Percentiles rank a stretch among this genome's conserved stretches.
Conservation (phyloP, 768 basidiomycete genomes). For the Tephrocybe sp. region DNA sequence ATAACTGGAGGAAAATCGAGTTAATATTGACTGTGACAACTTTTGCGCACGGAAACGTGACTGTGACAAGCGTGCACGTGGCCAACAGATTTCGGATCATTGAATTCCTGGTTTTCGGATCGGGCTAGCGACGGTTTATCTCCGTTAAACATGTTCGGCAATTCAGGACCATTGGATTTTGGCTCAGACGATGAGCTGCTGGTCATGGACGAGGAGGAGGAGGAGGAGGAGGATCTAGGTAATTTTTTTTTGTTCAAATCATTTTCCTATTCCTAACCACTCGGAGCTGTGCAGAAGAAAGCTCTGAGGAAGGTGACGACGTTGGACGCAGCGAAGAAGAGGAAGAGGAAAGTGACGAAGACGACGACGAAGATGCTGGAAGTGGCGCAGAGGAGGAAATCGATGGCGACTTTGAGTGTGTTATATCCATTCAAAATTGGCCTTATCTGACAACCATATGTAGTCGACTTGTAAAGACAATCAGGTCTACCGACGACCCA, state of each 20-base stretch:
- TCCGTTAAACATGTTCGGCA: not conserved
- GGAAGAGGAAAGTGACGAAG: constrained; percentile 17
- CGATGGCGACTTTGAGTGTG: constrained; percentile 61
- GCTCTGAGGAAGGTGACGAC: constrained; percentile 9
- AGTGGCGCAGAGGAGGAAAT: constrained; percentile 44
- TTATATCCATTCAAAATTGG: not conserved
- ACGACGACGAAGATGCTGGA: constrained; percentile 20
- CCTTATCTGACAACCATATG: not conserved
- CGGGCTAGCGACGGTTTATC: not conserved
- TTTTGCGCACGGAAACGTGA: too few relatives aligned
- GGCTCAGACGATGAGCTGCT: constrained; percentile 18
- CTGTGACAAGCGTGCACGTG: too few relatives aligned
- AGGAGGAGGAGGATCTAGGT: constrained; percentile 10
- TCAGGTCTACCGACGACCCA: constrained; percentile 50
- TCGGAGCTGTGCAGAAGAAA: constrained; percentile 10
- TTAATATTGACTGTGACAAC: too few relatives aligned
- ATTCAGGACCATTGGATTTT: not conserved
- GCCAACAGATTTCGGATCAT: too few relatives aligned
- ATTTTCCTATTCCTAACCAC: not conserved
- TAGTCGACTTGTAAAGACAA: constrained; percentile 68
- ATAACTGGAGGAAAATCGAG: too few relatives aligned
- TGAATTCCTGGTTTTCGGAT: too few relatives aligned
- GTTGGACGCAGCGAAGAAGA: constrained; percentile 14
- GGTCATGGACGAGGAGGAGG: constrained; percentile 19
- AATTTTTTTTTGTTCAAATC: not conserved